Conservation (phyloP, 2,329 filamentous ascomycete species). For the Nothopassalora personata region DNA sequence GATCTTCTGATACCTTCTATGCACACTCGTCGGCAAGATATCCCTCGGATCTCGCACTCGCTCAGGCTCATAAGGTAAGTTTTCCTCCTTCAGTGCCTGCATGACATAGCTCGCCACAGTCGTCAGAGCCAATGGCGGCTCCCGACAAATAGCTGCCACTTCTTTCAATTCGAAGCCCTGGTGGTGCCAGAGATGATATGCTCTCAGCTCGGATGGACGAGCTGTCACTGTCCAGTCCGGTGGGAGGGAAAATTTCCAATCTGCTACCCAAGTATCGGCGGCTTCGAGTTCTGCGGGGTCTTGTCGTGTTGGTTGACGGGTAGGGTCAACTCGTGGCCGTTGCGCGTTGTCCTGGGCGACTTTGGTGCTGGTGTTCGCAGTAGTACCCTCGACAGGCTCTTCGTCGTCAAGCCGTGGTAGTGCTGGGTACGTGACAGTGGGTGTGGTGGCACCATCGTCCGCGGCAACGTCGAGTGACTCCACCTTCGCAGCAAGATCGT, state of each 20-base stretch:
- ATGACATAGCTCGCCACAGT: constrained; percentile 59
- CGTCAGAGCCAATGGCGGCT: constrained; percentile 52
- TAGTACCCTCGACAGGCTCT: neutral
- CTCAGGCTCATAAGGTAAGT: constrained; percentile 43
- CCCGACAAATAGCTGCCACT: constrained; percentile 53
- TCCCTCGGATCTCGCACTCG: constrained; percentile 19
- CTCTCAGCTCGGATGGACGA: constrained; percentile 33
- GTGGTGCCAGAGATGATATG: constrained; percentile 63
- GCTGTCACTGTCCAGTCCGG: constrained; percentile 6
- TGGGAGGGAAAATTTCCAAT: constrained; percentile 7
- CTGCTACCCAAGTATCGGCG: constrained; percentile 9
- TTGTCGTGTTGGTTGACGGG: neutral
- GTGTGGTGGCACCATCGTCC: neutral
- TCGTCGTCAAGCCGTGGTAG: neutral
- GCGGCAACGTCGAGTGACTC: neutral
- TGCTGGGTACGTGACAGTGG: neutral
- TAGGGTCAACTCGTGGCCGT: neutral
- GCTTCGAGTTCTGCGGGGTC: constrained; percentile 4
- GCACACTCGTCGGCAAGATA: neutral
- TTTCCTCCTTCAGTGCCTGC: constrained; percentile 49
- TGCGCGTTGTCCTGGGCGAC: neutral
- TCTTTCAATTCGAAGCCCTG: constrained; percentile 44
- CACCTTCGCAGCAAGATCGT: constrained; percentile 9
- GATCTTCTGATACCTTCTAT: constrained; percentile 1
- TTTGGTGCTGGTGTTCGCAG: neutral